A percentile compares a stretch with the other conserved stretches of the same genome.
These are phyloP conservation scores for Penicillium oxalicum DNA, from an alignment of 2,329 filamentous ascomycete species.

Conservation along the genomic window DNA sequence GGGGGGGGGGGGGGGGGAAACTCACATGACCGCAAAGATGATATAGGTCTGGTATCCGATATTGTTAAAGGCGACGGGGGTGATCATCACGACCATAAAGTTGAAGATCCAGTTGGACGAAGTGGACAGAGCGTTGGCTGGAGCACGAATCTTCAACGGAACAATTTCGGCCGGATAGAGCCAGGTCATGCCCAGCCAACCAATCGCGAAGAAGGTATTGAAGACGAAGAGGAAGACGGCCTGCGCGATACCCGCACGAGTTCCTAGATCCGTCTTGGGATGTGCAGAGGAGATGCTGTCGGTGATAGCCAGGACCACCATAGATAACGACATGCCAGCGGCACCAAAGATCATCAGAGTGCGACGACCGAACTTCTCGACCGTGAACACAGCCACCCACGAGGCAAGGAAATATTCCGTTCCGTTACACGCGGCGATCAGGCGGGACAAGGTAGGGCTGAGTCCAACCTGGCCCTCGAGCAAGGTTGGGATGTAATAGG, in stretches of 20 bases:
- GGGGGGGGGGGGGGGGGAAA: conserved; percentile 1
- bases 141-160: conserved; percentile 53
- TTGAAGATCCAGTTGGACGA: conserved; percentile 57
- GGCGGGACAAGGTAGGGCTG: conserved; percentile 31
- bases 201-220: conserved; percentile 62
- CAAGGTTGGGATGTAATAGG: conserved; percentile 38
- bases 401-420: conserved; percentile 48
- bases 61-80: conserved; percentile 53
- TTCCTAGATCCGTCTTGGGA: conserved; percentile 3
- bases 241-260: conserved; percentile 22
- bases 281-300: conserved; percentile 18
- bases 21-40: conserved; percentile 51
- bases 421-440: conserved; percentile 46
- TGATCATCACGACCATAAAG: conserved; percentile 63
- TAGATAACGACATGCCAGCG: conserved; percentile 55
- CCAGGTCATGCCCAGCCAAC: conserved; percentile 60
- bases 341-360: conserved; percentile 66
- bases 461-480: conserved; percentile 36
- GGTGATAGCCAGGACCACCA: conserved; percentile 43
- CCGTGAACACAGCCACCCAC: conserved; percentile 43
- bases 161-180: conserved; percentile 45
- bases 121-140: conserved; percentile 59
- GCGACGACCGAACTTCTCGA: conserved; percentile 49
- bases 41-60: conserved; percentile 53
- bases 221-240: conserved; percentile 53